Evolutionary conservation across 1,284 basidiomycete genomes (phyloP).

Genomic region (Leccinum colubrinum): DNA sequence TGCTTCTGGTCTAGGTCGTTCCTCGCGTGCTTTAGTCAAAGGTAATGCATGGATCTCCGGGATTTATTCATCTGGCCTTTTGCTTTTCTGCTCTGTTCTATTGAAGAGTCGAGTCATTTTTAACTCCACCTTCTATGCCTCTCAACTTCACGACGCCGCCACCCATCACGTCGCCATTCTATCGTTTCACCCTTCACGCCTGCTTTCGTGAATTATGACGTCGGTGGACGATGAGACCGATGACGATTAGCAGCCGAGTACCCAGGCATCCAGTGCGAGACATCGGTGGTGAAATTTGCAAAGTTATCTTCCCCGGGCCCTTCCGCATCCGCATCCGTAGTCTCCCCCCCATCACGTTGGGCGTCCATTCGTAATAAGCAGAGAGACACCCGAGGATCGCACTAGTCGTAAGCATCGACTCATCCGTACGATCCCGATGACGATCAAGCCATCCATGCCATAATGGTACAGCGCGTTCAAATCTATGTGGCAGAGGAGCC

Average conservation of each 20-base stretch:
- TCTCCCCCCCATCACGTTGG: background rate
- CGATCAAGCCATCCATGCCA: background rate
- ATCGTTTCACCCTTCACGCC: background rate
- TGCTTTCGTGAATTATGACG: background rate
- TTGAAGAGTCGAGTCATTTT: background rate
- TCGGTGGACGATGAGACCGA: background rate
- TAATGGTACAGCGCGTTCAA: background rate
- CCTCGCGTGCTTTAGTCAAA: conserved; percentile 2
- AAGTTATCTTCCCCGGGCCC: background rate
- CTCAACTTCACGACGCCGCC: background rate
- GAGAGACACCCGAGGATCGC: conserved; percentile 1
- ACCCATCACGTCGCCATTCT: background rate
- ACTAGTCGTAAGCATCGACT: background rate
- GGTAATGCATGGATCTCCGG: background rate
- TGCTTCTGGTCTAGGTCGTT: conserved; percentile 1
- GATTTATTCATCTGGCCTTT: background rate
- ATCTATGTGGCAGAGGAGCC: background rate
- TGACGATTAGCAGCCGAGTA: background rate
- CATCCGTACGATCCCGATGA: background rate
- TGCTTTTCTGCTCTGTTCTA: background rate
- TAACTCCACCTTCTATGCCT: background rate
- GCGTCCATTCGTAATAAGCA: conserved; percentile 9
- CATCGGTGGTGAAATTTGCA: background rate
- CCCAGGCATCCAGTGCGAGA: background rate
- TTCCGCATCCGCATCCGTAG: conserved; percentile 11